Base-by-base conservation (phyloP, 768 basidiomycete species). In the Gymnopilus dilepis region DNA sequence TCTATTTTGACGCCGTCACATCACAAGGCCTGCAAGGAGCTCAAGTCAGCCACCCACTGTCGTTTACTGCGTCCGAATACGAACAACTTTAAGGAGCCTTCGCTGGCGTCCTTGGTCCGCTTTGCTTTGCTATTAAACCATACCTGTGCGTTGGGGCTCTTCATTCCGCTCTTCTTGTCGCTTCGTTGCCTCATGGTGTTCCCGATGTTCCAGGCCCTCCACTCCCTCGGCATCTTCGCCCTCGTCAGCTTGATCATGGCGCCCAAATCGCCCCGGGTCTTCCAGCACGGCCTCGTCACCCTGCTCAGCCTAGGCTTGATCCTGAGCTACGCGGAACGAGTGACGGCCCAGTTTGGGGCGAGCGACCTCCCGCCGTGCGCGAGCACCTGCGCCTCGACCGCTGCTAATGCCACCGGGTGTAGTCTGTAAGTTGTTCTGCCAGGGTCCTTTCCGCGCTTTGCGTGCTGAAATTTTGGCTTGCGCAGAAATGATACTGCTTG, bases 401-500 rank as follows among this genome's bases (percentile, higher is more conserved):
- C 60, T 12, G 45, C 55, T 21, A 54, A 37, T 31, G 59, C 59
- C 3, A 41, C 43, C 5, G 59, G 59, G 1, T 60, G 59, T 38
- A 54, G 33, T 17, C 28, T 54, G 59, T 54, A n/a, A 41, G 59
- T 54, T 9, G 5, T n/a, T 17, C 3, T 8, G 24, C 38, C 6
- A 3, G n/a, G 13, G 12, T 7, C 17, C 22, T n/a, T 33, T 42
- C 21, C 21, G n/a, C n/a, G n/a, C n/a, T n/a, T 31, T 6, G 17
- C 4, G 41, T 42, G 22, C 9, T 56, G 8, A 53, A 17, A 15
- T 47, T 15, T 21, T 28, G 7, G 15, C n/a, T 19, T 11, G 42
- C 22, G 19, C 42, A 59, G 62, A 37, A 51, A 43, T 22, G 58
- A 63, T 24, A 43, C 47, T 1, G 52, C 58, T 4, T 60, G 58